Evolutionary conservation across 2,329 filamentous ascomycete genomes (phyloP).

Genomic region (Zymoseptoria brevis): DNA sequence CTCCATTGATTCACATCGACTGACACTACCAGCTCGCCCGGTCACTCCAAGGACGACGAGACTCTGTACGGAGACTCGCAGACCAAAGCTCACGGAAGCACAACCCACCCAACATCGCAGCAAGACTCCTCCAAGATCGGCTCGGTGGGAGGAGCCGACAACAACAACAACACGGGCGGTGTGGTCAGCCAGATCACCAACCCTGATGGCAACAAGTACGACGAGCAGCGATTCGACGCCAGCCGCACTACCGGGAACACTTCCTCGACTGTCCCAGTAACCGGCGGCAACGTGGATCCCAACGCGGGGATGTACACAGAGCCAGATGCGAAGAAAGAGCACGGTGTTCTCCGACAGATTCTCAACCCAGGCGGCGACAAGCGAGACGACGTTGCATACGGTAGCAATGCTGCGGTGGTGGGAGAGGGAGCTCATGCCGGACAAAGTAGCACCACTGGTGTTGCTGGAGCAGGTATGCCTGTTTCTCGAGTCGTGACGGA

Average conservation of each 20-base stretch:
- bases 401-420: constrained; percentile 11
- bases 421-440: not conserved
- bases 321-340: constrained; percentile 10
- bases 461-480: constrained; percentile 4
- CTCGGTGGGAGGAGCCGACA: constrained; percentile 2
- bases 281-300: constrained; percentile 1
- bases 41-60: constrained; percentile 30
- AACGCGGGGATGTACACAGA: constrained; percentile 9
- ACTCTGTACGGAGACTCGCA: constrained; percentile 28
- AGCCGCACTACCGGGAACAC: constrained; percentile 4
- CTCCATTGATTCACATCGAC: not conserved
- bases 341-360: constrained; percentile 14
- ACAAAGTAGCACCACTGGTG: not conserved
- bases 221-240: constrained; percentile 13
- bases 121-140: constrained; percentile 4
- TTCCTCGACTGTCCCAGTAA: not conserved
- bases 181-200: constrained; percentile 10
- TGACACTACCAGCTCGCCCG: constrained; percentile 19
- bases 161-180: constrained; percentile 4
- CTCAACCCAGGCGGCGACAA: constrained; percentile 21
- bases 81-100: constrained; percentile 1
- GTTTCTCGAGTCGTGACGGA: not conserved
- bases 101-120: constrained; percentile 5
- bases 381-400: constrained; percentile 17
- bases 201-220: constrained; percentile 18